phyloP scores from a whole-genome alignment of 768 basidiomycete genomes.

The Hortiboletus campestris region DNA sequence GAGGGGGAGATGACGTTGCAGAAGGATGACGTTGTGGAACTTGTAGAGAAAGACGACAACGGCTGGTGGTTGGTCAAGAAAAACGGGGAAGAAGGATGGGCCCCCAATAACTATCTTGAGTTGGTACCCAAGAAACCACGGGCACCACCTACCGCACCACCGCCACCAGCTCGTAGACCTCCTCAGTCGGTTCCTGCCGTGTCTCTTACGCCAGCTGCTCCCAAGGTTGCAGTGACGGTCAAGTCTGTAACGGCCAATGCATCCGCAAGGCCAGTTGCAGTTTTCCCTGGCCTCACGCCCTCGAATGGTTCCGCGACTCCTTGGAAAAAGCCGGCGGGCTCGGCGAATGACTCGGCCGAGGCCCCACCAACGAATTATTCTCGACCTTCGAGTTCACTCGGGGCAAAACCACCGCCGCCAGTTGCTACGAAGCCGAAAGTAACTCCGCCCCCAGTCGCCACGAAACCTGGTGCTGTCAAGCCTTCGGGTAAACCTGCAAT shows the following conservation, averaged over 20 bases:
- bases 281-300: slow-evolving; percentile 73
- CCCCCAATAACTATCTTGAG: slow-evolving; percentile 91
- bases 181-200: slow-evolving; percentile 45
- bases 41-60: slow-evolving; percentile 89
- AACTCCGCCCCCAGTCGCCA: slow-evolving; percentile 52
- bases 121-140: slow-evolving; percentile 66
- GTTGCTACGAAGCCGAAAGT: slow-evolving; percentile 65
- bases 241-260: slow-evolving; percentile 53
- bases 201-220: slow-evolving; percentile 32
- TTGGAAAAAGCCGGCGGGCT: slow-evolving; percentile 61
- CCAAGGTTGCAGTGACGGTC: slow-evolving; percentile 35
- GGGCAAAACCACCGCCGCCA: slow-evolving; percentile 55
- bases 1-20: slow-evolving; percentile 86
- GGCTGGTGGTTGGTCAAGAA: slow-evolving; percentile 99
- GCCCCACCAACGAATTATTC: slow-evolving; percentile 47
- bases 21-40: slow-evolving; percentile 91
- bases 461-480: slow-evolving; percentile 53
- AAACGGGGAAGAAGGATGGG: slow-evolving; percentile 84
- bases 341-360: slow-evolving; percentile 34
- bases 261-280: slow-evolving; percentile 74
- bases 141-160: slow-evolving; percentile 65
- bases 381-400: slow-evolving; percentile 50
- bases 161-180: slow-evolving; percentile 53
- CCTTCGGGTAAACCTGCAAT: slow-evolving; percentile 59
- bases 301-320: slow-evolving; percentile 69